Conservation (phyloP, 257 asterid genomes). For the Nicotiana noctiflora region DNA sequence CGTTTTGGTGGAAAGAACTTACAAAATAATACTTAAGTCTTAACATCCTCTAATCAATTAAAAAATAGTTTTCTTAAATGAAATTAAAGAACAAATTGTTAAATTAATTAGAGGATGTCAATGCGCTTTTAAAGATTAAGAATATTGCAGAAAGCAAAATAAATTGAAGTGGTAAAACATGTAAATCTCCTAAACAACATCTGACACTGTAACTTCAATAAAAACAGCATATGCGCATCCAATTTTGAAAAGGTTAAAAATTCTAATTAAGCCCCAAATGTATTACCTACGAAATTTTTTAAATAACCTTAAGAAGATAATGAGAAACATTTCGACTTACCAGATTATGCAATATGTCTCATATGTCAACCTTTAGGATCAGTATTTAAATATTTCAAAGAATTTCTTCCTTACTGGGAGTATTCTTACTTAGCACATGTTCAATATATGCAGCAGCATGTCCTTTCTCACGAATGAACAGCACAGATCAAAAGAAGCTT, state of each 20-base stretch:
- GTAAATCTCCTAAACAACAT: neutral
- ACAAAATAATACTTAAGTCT: no score
- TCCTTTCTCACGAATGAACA: neutral
- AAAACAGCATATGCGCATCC: neutral
- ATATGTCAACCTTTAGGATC: neutral
- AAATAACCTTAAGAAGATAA: neutral
- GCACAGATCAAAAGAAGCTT: neutral
- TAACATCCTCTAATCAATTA: no score
- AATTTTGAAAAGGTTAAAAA: neutral
- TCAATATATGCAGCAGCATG: neutral
- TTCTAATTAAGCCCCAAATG: neutral
- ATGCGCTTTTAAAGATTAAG: neutral
- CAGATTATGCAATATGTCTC: neutral
- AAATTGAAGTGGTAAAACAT: neutral
- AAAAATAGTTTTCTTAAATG: no score
- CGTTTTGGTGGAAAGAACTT: neutral
- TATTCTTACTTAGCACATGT: neutral
- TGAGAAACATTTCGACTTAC: neutral
- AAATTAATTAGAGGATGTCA: no score
- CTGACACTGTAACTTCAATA: neutral
- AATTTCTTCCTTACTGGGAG: neutral
- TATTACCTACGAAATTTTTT: neutral
- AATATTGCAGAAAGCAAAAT: neutral
- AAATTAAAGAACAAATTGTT: no score
- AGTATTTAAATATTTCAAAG: neutral